Conservation (phyloP, 805 yeast genomes). For the Kodamaea neixiangensis region DNA sequence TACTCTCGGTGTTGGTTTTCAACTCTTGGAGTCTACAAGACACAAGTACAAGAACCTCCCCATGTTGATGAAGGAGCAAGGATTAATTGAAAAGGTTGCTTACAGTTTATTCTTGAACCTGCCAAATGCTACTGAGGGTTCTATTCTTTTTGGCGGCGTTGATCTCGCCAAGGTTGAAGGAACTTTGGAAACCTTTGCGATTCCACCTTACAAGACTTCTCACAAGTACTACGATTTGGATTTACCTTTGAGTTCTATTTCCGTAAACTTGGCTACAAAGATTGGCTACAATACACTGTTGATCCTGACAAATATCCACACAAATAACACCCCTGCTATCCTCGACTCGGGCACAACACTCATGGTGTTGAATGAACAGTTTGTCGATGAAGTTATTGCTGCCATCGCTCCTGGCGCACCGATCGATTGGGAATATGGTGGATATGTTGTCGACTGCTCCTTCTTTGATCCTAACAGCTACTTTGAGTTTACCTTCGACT, state of each 20-base stretch:
- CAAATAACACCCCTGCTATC: conserved; percentile 35
- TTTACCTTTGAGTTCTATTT: conserved; percentile 18
- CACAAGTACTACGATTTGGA: conserved; percentile 16
- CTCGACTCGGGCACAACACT: conserved; percentile 63
- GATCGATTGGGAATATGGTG: conserved; percentile 7
- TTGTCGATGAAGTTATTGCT: conserved; percentile 7
- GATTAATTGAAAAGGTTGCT: conserved; percentile 23
- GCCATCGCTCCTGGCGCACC: conserved; percentile 7
- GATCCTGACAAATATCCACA: not conserved
- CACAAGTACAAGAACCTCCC: conserved; percentile 45
- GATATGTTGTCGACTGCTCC: conserved; percentile 18
- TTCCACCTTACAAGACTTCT: conserved; percentile 16
- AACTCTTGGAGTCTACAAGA: conserved; percentile 12
- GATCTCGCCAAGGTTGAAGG: conserved; percentile 27
- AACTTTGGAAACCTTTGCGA: conserved; percentile 19
- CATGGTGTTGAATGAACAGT: conserved; percentile 40
- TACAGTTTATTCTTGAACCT: conserved; percentile 29
- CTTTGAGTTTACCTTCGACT: conserved; percentile 15
- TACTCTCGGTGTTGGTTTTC: conserved; percentile 22
- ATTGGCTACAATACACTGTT: not conserved
- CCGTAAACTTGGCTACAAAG: not conserved
- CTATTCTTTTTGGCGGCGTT: conserved; percentile 31
- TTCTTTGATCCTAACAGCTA: conserved; percentile 10
- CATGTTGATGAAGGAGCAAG: conserved; percentile 26
- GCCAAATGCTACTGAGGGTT: conserved; percentile 21